These are phyloP conservation scores for Stereum hirsutum DNA, from an alignment of 1,284 basidiomycete genomes.

Conservation along the genomic window DNA sequence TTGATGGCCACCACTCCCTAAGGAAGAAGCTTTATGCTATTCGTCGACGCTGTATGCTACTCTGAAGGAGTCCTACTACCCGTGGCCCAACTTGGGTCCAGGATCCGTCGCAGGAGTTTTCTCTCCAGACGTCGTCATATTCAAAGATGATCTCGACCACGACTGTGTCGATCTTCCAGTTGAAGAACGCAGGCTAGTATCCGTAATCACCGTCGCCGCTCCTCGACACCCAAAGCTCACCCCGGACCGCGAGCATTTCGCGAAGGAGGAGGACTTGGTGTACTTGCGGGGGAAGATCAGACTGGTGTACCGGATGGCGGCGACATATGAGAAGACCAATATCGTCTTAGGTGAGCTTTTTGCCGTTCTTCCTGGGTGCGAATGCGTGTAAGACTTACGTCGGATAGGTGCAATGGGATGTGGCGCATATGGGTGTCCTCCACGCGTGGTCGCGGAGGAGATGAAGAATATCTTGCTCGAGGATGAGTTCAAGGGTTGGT, in stretches of 20 bases:
- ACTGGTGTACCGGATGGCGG: slow-evolving; percentile 35
- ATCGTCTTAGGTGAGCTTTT: slow-evolving; percentile 28
- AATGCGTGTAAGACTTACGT: neutral
- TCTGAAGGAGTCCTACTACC: slow-evolving; percentile 31
- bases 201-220: slow-evolving; percentile 35
- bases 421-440: slow-evolving; percentile 33
- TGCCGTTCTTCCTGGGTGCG: neutral
- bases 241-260: slow-evolving; percentile 19
- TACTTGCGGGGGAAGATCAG: slow-evolving; percentile 32
- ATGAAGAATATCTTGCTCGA: slow-evolving; percentile 33
- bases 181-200: slow-evolving; percentile 25
- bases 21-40: slow-evolving; percentile 34
- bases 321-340: slow-evolving; percentile 24
- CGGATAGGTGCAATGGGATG: slow-evolving; percentile 36
- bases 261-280: slow-evolving; percentile 19
- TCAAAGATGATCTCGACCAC: slow-evolving; percentile 35
- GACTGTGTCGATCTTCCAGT: slow-evolving; percentile 26
- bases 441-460: slow-evolving; percentile 28
- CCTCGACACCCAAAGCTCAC: slow-evolving; percentile 24
- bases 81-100: slow-evolving; percentile 35
- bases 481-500: slow-evolving; percentile 34
- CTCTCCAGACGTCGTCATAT: slow-evolving; percentile 36
- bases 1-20: neutral
- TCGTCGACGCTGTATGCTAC: slow-evolving; percentile 36
- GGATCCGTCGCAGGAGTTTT: slow-evolving; percentile 30